These are phyloP conservation scores for Hypholoma sublateritium DNA, from an alignment of 768 basidiomycete species.

Conservation along the genomic window DNA sequence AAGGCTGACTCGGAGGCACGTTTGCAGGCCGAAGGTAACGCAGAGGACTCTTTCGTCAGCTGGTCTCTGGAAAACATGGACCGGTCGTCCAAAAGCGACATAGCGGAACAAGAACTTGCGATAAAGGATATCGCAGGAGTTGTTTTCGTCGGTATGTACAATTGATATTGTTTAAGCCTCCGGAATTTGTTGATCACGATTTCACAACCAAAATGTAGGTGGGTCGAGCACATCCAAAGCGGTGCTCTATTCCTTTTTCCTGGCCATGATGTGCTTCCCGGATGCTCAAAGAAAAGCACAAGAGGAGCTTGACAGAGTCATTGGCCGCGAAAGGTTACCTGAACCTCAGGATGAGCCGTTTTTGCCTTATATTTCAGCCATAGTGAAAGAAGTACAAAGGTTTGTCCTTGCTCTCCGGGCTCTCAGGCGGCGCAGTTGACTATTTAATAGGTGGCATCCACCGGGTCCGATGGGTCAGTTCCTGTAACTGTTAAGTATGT, in stretches of 20 bases:
- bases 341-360: slow-evolving; percentile 33
- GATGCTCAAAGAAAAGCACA: slow-evolving; percentile 38
- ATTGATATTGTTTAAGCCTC: neutral
- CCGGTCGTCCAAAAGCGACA: neutral
- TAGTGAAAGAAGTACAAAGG: slow-evolving; percentile 36
- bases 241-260: slow-evolving; percentile 31
- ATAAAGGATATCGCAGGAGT: slow-evolving; percentile 37
- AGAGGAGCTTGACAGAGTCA: slow-evolving; percentile 37
- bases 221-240: slow-evolving; percentile 23
- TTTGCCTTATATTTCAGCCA: slow-evolving; percentile 37
- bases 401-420: neutral
- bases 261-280: slow-evolving; percentile 40
- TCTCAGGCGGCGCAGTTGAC: neutral
- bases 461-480: slow-evolving; percentile 27
- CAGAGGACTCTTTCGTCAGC: slow-evolving; percentile 16
- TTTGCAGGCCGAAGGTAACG: slow-evolving; percentile 11
- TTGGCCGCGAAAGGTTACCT: slow-evolving; percentile 38
- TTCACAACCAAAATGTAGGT: slow-evolving; percentile 8
- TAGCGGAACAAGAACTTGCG: slow-evolving; percentile 6
- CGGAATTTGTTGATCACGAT: neutral
- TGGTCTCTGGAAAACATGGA: slow-evolving; percentile 12
- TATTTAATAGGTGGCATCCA: slow-evolving; percentile 25
- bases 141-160: slow-evolving; percentile 24
- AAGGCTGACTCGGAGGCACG: neutral
- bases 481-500: neutral